These are phyloP conservation scores for Cryptococcus deneoformans DNA, from an alignment of 1,284 basidiomycete species.

Conservation along the genomic window DNA sequence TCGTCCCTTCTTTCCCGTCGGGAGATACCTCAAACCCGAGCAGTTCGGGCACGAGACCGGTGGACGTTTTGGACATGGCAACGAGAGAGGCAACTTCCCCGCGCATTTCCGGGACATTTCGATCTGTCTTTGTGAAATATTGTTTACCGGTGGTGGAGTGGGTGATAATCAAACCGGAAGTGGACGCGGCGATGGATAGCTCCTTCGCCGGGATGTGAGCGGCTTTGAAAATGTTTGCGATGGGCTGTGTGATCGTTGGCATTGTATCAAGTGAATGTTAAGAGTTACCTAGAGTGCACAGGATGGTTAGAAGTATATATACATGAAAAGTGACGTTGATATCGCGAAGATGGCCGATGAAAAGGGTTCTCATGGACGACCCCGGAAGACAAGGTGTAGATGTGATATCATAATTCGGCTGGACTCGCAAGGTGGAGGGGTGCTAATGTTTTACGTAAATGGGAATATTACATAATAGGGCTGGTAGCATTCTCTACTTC, in stretches of 20 bases:
- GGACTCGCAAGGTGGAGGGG: conserved; percentile 4
- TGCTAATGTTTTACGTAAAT: neutral
- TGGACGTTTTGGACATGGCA: conserved; percentile 62
- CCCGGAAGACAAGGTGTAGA: no score
- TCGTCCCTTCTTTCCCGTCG: conserved; percentile 49
- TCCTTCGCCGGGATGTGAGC: conserved; percentile 16
- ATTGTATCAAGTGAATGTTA: neutral
- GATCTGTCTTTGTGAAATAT: conserved; percentile 30
- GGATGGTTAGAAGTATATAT: no score
- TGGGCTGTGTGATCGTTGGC: conserved; percentile 11
- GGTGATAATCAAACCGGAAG: conserved; percentile 2
- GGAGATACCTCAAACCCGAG: conserved; percentile 54
- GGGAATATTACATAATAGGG: neutral
- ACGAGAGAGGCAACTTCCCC: conserved; percentile 75
- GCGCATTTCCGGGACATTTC: conserved; percentile 54
- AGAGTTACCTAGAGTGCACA: neutral
- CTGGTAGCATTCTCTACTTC: no score
- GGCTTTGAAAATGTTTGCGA: conserved; percentile 15
- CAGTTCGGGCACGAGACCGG: conserved; percentile 64
- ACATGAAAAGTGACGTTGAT: neutral
- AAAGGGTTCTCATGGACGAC: neutral
- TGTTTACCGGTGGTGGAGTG: conserved; percentile 6
- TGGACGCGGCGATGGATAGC: conserved; percentile 4
- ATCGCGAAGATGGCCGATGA: neutral
- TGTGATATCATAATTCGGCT: neutral